Base-by-base conservation (phyloP, 495 filamentous ascomycete genomes). In the Paragyromitra xinjiangensis region DNA sequence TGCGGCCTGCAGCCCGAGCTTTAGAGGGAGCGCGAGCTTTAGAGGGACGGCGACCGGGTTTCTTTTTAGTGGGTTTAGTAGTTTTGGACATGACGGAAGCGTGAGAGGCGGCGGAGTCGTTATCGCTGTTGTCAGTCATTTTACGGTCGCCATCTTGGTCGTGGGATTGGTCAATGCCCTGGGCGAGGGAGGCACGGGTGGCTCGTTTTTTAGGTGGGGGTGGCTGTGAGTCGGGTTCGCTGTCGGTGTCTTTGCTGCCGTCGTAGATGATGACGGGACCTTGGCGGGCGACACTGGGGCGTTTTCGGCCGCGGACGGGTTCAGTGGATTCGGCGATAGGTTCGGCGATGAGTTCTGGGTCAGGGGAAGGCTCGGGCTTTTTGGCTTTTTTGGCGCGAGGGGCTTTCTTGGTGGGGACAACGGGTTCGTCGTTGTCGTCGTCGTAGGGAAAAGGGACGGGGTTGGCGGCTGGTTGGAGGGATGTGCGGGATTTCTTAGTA, bases 201-300 rank as follows among this genome's bases (percentile, higher is more conserved):
- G 88, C 88, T 66, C 91, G 87, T 79, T 91, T 90, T 83, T 95
- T 95, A 0, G 87, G 82, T 9, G 90, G 87, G 9, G 91, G 89
- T 0, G 83, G 82, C 56, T 16, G 70, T 69, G 65, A 84, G 84
- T 44, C 83, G 6, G 29, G 42, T 39, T 82, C 80, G 1, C 62
- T 48, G 5, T 71, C 69, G 0, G 80, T 78, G 39, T 73, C 64
- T 44, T 69, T 69, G 14, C 56, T 40, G 12, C 80, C 80, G 19
- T 81, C 80, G 24, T 62, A 81, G 11, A 81, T 48, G 45, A 81
- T 78, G n/a, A 81, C 37, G 6, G 80, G 79, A 6, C 76, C 80
- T 12, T 78, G 70, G 84, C 87, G 50, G 83, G 74, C 72, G 85
- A 87, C 50, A 82, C 79, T 76, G 78, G 80, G 34, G 4, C 80